Evolutionary conservation across 768 basidiomycete genomes (phyloP), one percentile per base, ranked within the genome.

Genomic region (Dioszegia aurantiaca): DNA sequence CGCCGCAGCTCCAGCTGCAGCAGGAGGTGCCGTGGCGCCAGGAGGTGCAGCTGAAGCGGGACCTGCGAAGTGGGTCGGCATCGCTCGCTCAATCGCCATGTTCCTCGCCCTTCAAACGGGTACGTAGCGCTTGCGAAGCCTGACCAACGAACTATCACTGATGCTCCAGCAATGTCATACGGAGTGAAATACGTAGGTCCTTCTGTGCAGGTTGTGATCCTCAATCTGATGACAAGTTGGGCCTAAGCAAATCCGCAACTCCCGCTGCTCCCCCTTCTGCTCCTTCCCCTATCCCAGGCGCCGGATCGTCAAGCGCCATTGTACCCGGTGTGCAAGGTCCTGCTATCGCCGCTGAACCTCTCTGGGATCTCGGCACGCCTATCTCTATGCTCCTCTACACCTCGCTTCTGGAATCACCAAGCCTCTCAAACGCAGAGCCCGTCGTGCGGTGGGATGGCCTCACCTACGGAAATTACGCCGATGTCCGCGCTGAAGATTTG

Each of bases 391-490:
- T 69, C 1, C 58, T 77, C 14, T 77, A 68, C 57, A 60, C 67
- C 2, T 68, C 70, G 8, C 24, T 53, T 2, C 24, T 24, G 8
- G 51, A 53, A 4, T 62, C 64, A n/a, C 64, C 70, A 0, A 58
- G 45, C 4, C 17, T 43, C 9, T 37, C 39, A 14, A 62, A 69
- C 31, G 19, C 62, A 51, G 57, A 65, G n/a, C 75, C 71, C 2
- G 43, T 73, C 14, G 49, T 74, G 23, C 49, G 44, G 3, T 76
- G 73, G 68, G 67, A 73, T 39, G 70, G 65, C 23, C 56, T 77
- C 26, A 73, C 72, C 1, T 77, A 72, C 56, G 75, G 75, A 2
- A 56, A 73, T 39, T 77, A 64, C 64, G 70, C 72, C 33, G 68
- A 72, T 23, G 60, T 64, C n/a, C 60, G 70, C 23, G 65, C 63